Evolutionary conservation across 2,329 filamentous ascomycete genomes (phyloP).

Genomic region (Stagonosporopsis vannaccii): DNA sequence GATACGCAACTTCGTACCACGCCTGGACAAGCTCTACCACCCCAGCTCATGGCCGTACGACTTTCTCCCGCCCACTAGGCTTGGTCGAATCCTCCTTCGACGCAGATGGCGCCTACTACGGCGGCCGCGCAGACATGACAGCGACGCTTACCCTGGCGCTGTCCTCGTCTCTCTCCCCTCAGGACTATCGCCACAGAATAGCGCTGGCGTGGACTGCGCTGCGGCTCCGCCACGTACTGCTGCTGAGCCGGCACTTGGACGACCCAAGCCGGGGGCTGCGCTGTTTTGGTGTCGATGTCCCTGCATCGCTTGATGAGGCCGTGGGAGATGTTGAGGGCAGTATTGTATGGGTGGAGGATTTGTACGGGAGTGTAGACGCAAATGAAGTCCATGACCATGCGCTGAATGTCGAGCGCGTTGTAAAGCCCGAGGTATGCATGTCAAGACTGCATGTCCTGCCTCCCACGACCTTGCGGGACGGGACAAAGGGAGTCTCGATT

Average conservation of each 20-base stretch:
- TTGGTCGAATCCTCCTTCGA: conserved; percentile 56
- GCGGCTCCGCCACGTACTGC: conserved; percentile 49
- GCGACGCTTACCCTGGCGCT: conserved; percentile 48
- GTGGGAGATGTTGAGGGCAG: conserved; percentile 37
- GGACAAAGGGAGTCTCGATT: conserved; percentile 43
- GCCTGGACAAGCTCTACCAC: conserved; percentile 36
- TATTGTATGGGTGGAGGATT: conserved; percentile 51
- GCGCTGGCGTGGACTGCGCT: conserved; percentile 52
- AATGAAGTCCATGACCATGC: conserved; percentile 53
- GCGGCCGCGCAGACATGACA: conserved; percentile 56
- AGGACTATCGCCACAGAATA: conserved; percentile 45
- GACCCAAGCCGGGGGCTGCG: conserved; percentile 23
- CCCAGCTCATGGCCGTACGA: conserved; percentile 14
- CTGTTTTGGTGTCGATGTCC: conserved; percentile 48
- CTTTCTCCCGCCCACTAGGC: conserved; percentile 51
- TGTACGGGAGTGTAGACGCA: conserved; percentile 43
- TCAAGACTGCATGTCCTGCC: conserved; percentile 53
- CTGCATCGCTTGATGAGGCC: conserved; percentile 36
- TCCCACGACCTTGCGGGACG: conserved; percentile 24
- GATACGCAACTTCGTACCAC: conserved; percentile 50
- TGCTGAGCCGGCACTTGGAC: conserved; percentile 43
- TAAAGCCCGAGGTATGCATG: conserved; percentile 48
- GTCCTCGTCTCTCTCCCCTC: conserved; percentile 36
- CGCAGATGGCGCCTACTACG: conserved; percentile 52
- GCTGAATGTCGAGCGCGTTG: conserved; percentile 50